A percentile compares a stretch with the other conserved stretches of the same genome.
phyloP scores from a whole-genome alignment of 768 basidiomycete genomes.

The Tylopilus sp. region DNA sequence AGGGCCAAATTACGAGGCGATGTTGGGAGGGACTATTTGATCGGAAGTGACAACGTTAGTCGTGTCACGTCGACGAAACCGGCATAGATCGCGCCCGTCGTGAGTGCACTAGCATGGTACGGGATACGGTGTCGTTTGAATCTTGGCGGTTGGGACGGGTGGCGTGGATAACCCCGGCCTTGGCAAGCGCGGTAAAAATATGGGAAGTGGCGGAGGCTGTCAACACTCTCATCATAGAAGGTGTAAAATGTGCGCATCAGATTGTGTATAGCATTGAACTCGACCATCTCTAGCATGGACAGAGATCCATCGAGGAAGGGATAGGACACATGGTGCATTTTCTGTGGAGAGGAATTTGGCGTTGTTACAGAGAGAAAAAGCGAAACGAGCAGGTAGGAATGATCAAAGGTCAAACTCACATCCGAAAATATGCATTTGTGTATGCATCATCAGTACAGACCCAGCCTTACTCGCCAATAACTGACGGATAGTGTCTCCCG shows the following conservation, averaged over 20 bases:
- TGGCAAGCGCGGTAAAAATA: conserved; percentile 44
- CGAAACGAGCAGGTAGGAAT: too few species aligned
- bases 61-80: not conserved
- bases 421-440: too few species aligned
- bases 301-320: conserved; percentile 35
- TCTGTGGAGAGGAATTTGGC: too few species aligned
- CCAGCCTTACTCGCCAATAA: too few species aligned
- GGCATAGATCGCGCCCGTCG: conserved; percentile 29
- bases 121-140: conserved; percentile 36
- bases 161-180: conserved; percentile 38
- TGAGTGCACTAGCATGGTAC: conserved; percentile 42
- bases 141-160: conserved; percentile 35
- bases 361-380: too few species aligned
- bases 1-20: conserved; percentile 35
- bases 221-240: conserved; percentile 25
- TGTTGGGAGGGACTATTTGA: conserved; percentile 32
- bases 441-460: too few species aligned
- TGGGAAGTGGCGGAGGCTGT: conserved; percentile 26
- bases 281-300: conserved; percentile 16
- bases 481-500: too few species aligned
- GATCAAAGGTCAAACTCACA: too few species aligned
- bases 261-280: conserved; percentile 33
- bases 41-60: too few species aligned
- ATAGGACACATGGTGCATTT: too few species aligned
- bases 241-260: conserved; percentile 30